Conservation (phyloP, 352 stramenopile genomes). For the Phytophthora constricta region DNA sequence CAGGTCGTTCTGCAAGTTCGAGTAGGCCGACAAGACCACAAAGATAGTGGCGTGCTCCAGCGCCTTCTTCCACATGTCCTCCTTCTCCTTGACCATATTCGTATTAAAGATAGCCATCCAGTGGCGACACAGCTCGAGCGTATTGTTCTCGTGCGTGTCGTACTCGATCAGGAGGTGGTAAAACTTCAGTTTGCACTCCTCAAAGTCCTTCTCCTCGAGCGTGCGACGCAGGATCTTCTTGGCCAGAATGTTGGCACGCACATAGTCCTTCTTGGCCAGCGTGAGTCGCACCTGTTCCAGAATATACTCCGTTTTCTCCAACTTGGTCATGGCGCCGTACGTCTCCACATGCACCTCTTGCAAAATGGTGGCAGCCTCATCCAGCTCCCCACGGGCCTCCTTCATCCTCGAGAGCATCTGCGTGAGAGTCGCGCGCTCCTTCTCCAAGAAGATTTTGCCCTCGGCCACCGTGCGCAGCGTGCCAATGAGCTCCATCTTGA, state of each 20-base stretch:
- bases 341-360: slow-evolving; percentile 99
- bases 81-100: slow-evolving; percentile 67
- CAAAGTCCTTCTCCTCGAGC: slow-evolving; percentile 94
- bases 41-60: slow-evolving; percentile 83
- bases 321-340: slow-evolving; percentile 97
- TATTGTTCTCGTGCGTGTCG: slow-evolving; percentile 96
- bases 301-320: slow-evolving; percentile 99
- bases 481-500: slow-evolving; percentile 94
- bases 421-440: slow-evolving; percentile 94
- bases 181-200: slow-evolving; percentile 97
- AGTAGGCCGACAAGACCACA: slow-evolving; percentile 75
- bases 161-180: slow-evolving; percentile 97
- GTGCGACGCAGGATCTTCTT: slow-evolving; percentile 97
- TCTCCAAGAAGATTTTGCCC: slow-evolving; percentile 98
- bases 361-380: slow-evolving; percentile 93
- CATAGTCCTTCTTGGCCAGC: slow-evolving; percentile 97
- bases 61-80: slow-evolving; percentile 74
- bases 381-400: slow-evolving; percentile 93
- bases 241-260: slow-evolving; percentile 95
- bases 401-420: slow-evolving; percentile 93
- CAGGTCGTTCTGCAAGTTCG: slow-evolving; percentile 82
- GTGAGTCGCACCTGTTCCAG: slow-evolving; percentile 98
- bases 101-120: slow-evolving; percentile 89
- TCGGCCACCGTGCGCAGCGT: slow-evolving; percentile 94
- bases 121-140: slow-evolving; percentile 93